phyloP scores from a whole-genome alignment of 1,284 basidiomycete genomes.

The Trametes versicolor region DNA sequence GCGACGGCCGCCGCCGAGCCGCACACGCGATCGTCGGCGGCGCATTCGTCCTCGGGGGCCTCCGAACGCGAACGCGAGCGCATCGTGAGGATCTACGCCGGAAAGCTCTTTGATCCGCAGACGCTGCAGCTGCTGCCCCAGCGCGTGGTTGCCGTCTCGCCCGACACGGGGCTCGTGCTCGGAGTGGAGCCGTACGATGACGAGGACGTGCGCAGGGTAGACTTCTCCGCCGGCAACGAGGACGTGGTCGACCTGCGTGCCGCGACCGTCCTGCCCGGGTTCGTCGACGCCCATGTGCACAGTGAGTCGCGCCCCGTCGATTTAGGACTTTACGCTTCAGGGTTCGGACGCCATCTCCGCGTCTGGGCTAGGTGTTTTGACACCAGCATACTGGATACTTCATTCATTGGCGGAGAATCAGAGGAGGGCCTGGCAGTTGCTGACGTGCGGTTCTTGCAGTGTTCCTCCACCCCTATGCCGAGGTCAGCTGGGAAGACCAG shows the following conservation, averaged over 20 bases:
- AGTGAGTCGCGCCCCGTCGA: conserved; percentile 50
- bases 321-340: conserved; percentile 17
- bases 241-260: conserved; percentile 61
- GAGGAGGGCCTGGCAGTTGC: not conserved
- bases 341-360: not conserved
- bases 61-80: conserved; percentile 10
- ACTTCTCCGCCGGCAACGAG: conserved; percentile 24
- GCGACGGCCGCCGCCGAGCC: not conserved
- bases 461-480: conserved; percentile 68
- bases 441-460: conserved; percentile 46
- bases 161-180: conserved; percentile 24
- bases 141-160: conserved; percentile 53
- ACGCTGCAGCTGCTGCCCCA: conserved; percentile 46
- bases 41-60: not conserved
- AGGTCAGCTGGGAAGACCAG: conserved; percentile 70
- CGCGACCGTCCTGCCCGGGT: conserved; percentile 66
- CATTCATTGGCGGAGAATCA: not conserved
- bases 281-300: conserved; percentile 76
- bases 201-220: conserved; percentile 15
- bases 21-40: conserved; percentile 4
- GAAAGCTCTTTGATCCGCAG: conserved; percentile 54
- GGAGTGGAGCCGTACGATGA: conserved; percentile 28
- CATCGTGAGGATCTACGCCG: conserved; percentile 47
- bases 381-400: not conserved
- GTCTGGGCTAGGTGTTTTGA: not conserved